Base-by-base conservation (phyloP, 108 stramenopile species). In the Nitzschia sp. region DNA sequence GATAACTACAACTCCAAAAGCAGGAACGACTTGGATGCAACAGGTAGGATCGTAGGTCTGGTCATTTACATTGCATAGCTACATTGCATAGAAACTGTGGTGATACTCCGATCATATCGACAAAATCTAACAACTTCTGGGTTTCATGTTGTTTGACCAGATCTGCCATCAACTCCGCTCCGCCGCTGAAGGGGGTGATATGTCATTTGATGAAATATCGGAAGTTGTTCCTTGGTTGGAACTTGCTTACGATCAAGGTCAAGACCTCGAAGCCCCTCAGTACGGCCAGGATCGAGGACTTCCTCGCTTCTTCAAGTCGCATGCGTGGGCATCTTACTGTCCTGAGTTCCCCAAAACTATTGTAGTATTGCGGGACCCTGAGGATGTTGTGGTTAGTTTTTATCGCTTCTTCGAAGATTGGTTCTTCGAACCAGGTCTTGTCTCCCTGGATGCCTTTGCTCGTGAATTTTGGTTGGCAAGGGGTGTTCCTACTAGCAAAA, bases 111-210 rank as follows among this genome's bases (percentile, higher is more conserved):
- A 34, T 5, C 29, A 34, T 34, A 5, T 34, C 29, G 29, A 3
- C 29, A 34, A 34, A 34, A 34, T 34, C 29, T 34, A 34, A 34
- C 29, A 1, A 34, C 29, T 34, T 1, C 29, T 34, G 29, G 29
- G 29, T 34, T 34, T 34, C n/a, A 34, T 34, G 14, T 17, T 48
- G 46, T 48, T 1, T 5, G 2, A 15, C 10, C 53, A 82, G 72
- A 82, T 82, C 22, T 82, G 80, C 41, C 80, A 82, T 56, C 80
- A 82, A 52, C 53, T 82, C 11, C 80, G 80, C 41, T 61, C 75
- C 21, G 71, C 53, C 12, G 46, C 26, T 6, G 55, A 62, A n/a
- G 66, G 58, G 15, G 80, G 80, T 7, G 76, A 82, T 42, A 82
- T 82, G 80, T 52, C 57, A 11, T 82, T 82, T 67, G 52, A 53